Evolutionary conservation across 1,284 basidiomycete genomes (phyloP), one percentile per base, ranked within the genome.

Genomic region (Moniliophthora roreri): DNA sequence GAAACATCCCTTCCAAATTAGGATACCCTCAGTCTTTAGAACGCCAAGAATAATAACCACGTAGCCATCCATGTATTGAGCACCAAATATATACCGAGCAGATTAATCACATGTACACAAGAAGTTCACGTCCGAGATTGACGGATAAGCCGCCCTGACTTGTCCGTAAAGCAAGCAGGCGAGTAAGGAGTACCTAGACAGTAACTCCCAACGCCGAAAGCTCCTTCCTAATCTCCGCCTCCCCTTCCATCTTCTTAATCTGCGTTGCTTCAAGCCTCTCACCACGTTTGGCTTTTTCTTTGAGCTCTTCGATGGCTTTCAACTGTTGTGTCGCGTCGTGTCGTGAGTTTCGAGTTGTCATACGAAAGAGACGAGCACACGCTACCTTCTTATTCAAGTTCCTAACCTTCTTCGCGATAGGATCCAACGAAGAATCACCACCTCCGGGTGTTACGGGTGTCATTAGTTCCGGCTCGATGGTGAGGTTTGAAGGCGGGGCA

Each of bases 311-410:
- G 61, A 97, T 97, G 11, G 93, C 95, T 70, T 96, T 96, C 63
- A 97, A 80, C 91, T 96, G 60, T 18, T n/a, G n/a, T n/a, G n/a
- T n/a, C n/a, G n/a, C n/a, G n/a, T n/a, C n/a, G n/a, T n/a, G n/a
- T n/a, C 21, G 35, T 54, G 40, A 66, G 47, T 48, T 5, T 20
- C 23, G 16, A 42, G 5, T 18, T 13, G 52, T 38, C 38, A 28
- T 36, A 48, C 51, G 26, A n/a, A 28, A 38, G 40, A 40, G 37
- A 59, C 45, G 48, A 9, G 46, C 51, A 69, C 78, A 59, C 54
- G n/a, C n/a, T n/a, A 93, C 91, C 87, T 97, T 96, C 81, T 98
- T 98, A 66, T 83, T 93, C 66, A 98, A 64, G 69, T 96, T 97
- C 60, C 95, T 79, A 56, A 93, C 82, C 81, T 97, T 98, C 80